Evolutionary conservation across 306 rosid species (phyloP).

Genomic region (Rubus parviflorus): DNA sequence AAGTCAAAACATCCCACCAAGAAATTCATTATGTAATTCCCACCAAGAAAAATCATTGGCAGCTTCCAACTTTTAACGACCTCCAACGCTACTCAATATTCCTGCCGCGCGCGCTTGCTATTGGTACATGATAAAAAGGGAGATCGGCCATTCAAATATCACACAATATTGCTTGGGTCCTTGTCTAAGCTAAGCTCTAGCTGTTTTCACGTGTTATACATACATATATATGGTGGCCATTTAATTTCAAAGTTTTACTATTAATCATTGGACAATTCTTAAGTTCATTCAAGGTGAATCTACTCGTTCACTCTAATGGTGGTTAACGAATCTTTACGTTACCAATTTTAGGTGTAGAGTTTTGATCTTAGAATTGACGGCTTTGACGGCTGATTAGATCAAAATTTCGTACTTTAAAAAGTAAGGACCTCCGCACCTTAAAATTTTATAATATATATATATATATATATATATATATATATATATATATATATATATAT

Average conservation of each 20-base stretch:
- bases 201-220: background rate
- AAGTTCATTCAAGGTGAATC: background rate
- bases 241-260: too few species aligned
- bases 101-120: background rate
- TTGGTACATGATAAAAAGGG: background rate
- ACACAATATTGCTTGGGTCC: background rate
- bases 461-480: too few species aligned
- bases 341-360: too few species aligned
- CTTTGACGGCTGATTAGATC: too few species aligned
- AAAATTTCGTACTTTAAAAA: too few species aligned
- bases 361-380: too few species aligned
- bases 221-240: background rate
- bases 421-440: too few species aligned
- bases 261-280: too few species aligned
- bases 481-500: too few species aligned
- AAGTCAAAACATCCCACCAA: background rate
- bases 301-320: background rate
- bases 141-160: too few species aligned
- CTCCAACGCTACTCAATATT: background rate
- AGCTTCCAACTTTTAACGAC: conserved; percentile 9
- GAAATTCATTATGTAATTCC: background rate
- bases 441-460: too few species aligned
- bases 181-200: background rate
- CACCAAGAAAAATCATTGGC: background rate
- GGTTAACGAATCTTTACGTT: too few species aligned